phyloP scores from a whole-genome alignment of 2,329 filamentous ascomycete species.

The Colletotrichum simmondsii region DNA sequence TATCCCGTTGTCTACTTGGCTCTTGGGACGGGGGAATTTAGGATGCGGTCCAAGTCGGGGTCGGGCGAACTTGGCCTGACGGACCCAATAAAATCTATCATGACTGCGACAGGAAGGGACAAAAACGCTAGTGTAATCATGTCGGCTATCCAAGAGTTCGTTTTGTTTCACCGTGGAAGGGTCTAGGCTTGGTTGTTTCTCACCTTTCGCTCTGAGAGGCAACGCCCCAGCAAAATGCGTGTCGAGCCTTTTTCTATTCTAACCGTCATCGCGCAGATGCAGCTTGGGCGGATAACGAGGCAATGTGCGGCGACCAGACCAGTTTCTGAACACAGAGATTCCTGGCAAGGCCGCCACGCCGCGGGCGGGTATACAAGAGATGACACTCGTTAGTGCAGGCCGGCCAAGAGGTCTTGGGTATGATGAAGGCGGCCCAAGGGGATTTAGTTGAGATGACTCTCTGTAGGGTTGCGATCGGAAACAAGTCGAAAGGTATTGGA shows the following conservation, averaged over 20 bases:
- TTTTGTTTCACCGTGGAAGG: slow-evolving; percentile 31
- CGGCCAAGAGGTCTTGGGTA: slow-evolving; percentile 12
- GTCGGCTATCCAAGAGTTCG: slow-evolving; percentile 19
- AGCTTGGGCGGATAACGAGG: background rate
- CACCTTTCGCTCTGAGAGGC: background rate
- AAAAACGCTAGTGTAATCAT: background rate
- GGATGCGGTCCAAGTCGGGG: slow-evolving; percentile 20
- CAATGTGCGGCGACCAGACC: background rate
- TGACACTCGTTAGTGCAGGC: slow-evolving; percentile 11
- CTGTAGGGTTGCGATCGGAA: slow-evolving; percentile 9
- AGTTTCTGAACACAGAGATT: background rate
- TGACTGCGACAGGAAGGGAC: slow-evolving; percentile 5
- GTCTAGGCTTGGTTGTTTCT: slow-evolving; percentile 28
- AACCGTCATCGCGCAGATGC: background rate
- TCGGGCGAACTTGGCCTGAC: slow-evolving; percentile 25
- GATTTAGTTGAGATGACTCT: background rate
- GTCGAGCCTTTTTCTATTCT: background rate
- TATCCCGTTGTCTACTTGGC: background rate
- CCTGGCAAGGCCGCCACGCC: background rate
- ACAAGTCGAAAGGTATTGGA: slow-evolving; percentile 4
- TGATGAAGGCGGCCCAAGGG: background rate
- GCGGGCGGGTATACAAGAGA: slow-evolving; percentile 15
- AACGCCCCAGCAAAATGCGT: background rate
- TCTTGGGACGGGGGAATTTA: slow-evolving; percentile 18
- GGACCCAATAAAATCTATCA: slow-evolving; percentile 15